Base-by-base conservation (phyloP, 257 asterid genomes). In the Asclepias syriaca region DNA sequence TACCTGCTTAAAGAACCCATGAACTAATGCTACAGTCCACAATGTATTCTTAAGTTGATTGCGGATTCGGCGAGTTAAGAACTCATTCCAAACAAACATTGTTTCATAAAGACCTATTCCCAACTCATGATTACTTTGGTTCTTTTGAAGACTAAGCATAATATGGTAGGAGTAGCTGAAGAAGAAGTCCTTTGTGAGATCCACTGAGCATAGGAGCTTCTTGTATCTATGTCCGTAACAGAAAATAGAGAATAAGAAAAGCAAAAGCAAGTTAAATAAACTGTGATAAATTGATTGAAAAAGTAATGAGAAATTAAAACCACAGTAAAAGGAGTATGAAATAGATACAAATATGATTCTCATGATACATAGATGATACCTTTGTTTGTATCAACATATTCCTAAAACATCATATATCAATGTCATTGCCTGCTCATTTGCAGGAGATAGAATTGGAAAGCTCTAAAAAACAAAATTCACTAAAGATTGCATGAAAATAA, bases 21-120 rank as follows among this genome's bases (percentile, higher is more conserved):
- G 81, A 72, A 95, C 91, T 85, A 95, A 75, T 45, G 99, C 98
- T 48, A 95, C 97, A 0, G 96, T 95, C 99, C 99, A 95, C 59
- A 77, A 63, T 22, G 96, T 82, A 79, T 91, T 90, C 79, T 83
- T 85, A 69, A 95, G 88, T 78, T 88, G 98, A 77, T 74, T 84
- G 70, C 98, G 95, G 46, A 95, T 88, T 22, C 88, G 91, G 1
- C 97, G 98, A 48, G 98, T 91, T 61, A 95, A 81, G 84, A 84
- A 95, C 79, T 92, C 99, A n/a, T 95, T 95, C 99, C 99, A 92
- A 34, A 95, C 98, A 77, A 90, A 95, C 96, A 95, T 84, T 39
- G 96, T 92, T 79, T 95, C 99, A 45, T 91, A 90, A 53, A 88
- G 86, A n/a, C 73, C 58, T 49, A 82, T 71, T 65, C 89, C 87